These are phyloP conservation scores for Penicillium odoratum DNA, from an alignment of 495 filamentous ascomycete genomes.

Conservation along the genomic window DNA sequence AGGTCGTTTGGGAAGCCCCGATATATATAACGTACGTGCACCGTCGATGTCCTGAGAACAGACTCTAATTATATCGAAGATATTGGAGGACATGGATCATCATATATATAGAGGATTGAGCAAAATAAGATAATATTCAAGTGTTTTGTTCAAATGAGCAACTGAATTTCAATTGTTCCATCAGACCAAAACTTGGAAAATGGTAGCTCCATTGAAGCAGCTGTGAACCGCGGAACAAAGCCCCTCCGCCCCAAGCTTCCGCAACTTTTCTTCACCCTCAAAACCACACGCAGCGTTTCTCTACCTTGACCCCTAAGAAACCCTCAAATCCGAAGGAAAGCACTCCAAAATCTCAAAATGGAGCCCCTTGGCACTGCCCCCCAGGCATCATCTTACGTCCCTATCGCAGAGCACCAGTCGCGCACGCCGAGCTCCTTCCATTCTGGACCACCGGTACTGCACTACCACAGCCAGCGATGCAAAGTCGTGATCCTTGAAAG, in stretches of 20 bases:
- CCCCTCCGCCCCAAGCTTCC: conserved; percentile 16
- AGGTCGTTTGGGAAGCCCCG: no score
- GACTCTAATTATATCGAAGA: no score
- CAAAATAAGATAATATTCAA: no score
- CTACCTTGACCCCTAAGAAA: no score
- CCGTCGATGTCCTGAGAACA: no score
- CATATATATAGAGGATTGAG: no score
- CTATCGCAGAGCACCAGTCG: conserved; percentile 76
- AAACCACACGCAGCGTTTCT: neutral
- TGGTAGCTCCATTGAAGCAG: neutral
- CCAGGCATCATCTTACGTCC: conserved; percentile 59
- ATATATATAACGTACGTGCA: no score
- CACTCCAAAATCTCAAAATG: conserved; percentile 28
- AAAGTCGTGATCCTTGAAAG: conserved; percentile 54
- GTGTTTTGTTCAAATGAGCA: no score
- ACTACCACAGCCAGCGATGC: conserved; percentile 66
- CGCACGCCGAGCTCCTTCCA: conserved; percentile 85
- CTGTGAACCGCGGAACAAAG: neutral
- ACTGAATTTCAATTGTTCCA: no score
- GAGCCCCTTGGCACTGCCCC: conserved; percentile 53
- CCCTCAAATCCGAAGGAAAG: neutral
- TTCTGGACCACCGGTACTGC: conserved; percentile 72
- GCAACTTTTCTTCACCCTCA: conserved; percentile 10
- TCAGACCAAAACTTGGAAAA: neutral
- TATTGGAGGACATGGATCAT: no score